phyloP scores from a whole-genome alignment of 768 basidiomycete genomes.

The Pholiota conissans region DNA sequence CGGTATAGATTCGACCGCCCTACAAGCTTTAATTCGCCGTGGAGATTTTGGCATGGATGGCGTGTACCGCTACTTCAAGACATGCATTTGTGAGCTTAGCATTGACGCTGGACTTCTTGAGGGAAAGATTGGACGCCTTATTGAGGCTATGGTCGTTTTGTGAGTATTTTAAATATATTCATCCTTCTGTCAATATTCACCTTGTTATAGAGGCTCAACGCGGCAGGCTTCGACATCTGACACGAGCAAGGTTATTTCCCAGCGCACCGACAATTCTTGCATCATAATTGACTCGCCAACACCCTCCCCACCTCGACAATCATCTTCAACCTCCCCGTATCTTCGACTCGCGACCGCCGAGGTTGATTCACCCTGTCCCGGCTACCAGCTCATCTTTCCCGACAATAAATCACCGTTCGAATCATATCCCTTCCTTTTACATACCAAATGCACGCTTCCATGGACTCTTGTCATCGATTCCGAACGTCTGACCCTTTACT shows the following conservation, averaged over 20 bases:
- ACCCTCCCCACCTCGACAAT: no score
- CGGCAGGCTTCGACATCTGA: no score
- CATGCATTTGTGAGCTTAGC: neutral
- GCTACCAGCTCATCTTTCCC: neutral
- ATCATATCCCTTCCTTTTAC: neutral
- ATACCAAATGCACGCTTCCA: neutral
- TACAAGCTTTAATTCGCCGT: neutral
- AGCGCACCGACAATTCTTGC: no score
- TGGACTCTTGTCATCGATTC: neutral
- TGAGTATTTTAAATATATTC: no score
- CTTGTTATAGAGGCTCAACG: no score
- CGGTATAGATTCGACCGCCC: neutral
- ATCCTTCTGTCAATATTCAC: no score
- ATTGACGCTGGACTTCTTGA: neutral
- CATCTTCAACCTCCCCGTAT: no score
- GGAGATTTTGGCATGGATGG: conserved; percentile 5
- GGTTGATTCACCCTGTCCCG: neutral
- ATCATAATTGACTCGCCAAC: no score
- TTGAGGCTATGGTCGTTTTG: neutral
- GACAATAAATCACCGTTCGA: neutral
- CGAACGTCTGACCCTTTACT: neutral
- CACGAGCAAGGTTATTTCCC: no score
- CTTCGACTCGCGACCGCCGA: no score
- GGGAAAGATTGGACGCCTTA: neutral
- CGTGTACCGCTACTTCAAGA: neutral